Evolutionary conservation across 2,329 filamentous ascomycete genomes (phyloP).

Genomic region (Emydomyces testavorans): DNA sequence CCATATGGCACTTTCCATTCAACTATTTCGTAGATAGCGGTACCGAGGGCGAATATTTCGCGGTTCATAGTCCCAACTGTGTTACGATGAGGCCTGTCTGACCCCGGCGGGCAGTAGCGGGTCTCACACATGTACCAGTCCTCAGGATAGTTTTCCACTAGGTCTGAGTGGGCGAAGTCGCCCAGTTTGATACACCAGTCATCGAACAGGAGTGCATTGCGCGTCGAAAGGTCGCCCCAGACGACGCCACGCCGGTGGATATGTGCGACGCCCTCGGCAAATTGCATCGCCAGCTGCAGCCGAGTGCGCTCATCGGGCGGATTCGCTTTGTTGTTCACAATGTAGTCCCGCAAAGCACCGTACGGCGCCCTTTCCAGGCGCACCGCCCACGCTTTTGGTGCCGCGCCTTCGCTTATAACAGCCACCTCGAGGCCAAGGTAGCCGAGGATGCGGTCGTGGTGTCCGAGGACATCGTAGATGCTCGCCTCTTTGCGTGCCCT

Average conservation of each 20-base stretch:
- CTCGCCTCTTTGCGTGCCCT: conserved; percentile 8
- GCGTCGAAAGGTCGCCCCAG: conserved; percentile 11
- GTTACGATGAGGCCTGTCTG: conserved; percentile 2
- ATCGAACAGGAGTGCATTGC: conserved; percentile 11
- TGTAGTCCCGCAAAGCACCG: conserved; percentile 6
- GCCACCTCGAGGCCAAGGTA: conserved; percentile 7
- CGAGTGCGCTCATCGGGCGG: not conserved
- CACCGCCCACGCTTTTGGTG: conserved; percentile 11
- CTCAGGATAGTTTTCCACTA: conserved; percentile 5
- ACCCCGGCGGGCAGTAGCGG: conserved; percentile 13
- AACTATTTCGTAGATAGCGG: conserved; percentile 8
- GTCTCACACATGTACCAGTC: conserved; percentile 12
- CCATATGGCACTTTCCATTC: conserved; percentile 11
- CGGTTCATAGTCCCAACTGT: conserved; percentile 11
- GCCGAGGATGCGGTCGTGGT: conserved; percentile 10
- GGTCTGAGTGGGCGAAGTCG: conserved; percentile 9
- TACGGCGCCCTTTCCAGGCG: conserved; percentile 11
- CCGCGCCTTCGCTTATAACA: not conserved
- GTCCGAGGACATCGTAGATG: conserved; percentile 9
- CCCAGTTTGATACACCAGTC: conserved; percentile 10
- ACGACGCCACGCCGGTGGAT: conserved; percentile 5
- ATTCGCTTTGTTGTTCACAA: conserved; percentile 4
- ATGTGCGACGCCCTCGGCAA: conserved; percentile 9
- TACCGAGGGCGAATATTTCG: conserved; percentile 13
- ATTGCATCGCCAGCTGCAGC: conserved; percentile 9